Evolutionary conservation across 2,329 filamentous ascomycete genomes (phyloP).

Genomic region (Dactylonectria estremocensis): DNA sequence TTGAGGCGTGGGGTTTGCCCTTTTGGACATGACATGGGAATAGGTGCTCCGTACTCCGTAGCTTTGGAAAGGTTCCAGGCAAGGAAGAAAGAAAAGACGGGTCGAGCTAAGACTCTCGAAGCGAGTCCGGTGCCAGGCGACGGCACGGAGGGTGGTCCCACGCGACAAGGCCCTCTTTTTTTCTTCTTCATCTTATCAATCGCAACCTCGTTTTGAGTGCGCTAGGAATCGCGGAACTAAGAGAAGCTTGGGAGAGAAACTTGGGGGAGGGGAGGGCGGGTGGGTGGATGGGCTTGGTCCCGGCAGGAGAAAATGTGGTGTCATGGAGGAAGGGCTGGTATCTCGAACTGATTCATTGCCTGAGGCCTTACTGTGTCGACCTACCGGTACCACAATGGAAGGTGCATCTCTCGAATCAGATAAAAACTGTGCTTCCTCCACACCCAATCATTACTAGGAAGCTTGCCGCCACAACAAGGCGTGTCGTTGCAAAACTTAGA

Average conservation of each 20-base stretch:
- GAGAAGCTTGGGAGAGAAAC: neutral
- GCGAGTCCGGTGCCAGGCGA: neutral
- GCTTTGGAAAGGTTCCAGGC: slow-evolving; percentile 10
- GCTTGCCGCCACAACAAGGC: neutral
- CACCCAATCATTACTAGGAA: neutral
- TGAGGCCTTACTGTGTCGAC: too few species aligned
- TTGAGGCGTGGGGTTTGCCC: too few species aligned
- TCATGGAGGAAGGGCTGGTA: neutral
- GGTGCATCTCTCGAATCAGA: too few species aligned
- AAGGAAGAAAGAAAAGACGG: slow-evolving; percentile 32
- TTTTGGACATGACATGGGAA: too few species aligned
- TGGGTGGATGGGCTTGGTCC: neutral
- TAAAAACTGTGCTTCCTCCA: too few species aligned
- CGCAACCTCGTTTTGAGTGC: slow-evolving; percentile 24
- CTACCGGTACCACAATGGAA: too few species aligned
- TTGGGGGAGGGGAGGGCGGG: neutral
- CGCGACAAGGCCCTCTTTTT: neutral
- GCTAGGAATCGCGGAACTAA: neutral
- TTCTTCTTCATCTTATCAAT: slow-evolving; percentile 45
- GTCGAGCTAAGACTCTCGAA: slow-evolving; percentile 7
- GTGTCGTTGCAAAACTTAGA: neutral
- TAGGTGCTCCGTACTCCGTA: too few species aligned
- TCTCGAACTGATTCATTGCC: too few species aligned
- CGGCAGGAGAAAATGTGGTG: neutral
- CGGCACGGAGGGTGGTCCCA: slow-evolving; percentile 10